Evolutionary conservation across 306 rosid species (phyloP).

Genomic region (Trifolium fragiferum): DNA sequence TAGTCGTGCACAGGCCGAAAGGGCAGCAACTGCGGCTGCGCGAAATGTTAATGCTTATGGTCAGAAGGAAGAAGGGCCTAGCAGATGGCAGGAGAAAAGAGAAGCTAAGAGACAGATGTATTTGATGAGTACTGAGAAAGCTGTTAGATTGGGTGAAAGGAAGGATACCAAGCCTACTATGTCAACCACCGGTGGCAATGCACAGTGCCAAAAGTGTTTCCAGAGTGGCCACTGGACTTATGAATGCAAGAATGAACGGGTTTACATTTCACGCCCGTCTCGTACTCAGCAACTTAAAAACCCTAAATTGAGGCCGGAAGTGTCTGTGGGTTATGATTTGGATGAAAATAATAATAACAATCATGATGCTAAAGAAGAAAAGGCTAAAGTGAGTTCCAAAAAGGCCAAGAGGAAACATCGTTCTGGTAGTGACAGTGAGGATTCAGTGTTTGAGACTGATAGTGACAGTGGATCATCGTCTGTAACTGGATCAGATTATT

Average conservation of each 20-base stretch:
- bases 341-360: conserved; percentile 53
- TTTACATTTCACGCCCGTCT: conserved; percentile 92
- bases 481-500: conserved; percentile 71
- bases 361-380: conserved; percentile 53
- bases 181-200: conserved; percentile 56
- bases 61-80: conserved; percentile 99
- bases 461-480: conserved; percentile 84
- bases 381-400: conserved; percentile 51
- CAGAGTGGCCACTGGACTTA: conserved; percentile 93
- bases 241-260: conserved; percentile 94
- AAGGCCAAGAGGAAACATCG: conserved; percentile 81
- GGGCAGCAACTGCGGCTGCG: conserved; percentile 93
- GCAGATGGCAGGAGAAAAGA: conserved; percentile 99
- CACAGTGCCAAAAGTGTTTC: conserved; percentile 94
- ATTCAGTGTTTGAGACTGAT: conserved; percentile 92
- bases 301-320: conserved; percentile 81
- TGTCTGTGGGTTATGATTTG: conserved; percentile 56
- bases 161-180: conserved; percentile 70
- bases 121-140: conserved; percentile 96
- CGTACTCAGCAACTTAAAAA: conserved; percentile 92
- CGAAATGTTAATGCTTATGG: conserved; percentile 98
- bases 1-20: conserved; percentile 97
- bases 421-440: conserved; percentile 80
- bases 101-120: conserved; percentile 99
- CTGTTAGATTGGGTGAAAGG: conserved; percentile 92